Evolutionary conservation across 805 yeast species (phyloP), one percentile per base, ranked within the genome.

Genomic region (Teunomyces lycoperdinae): DNA sequence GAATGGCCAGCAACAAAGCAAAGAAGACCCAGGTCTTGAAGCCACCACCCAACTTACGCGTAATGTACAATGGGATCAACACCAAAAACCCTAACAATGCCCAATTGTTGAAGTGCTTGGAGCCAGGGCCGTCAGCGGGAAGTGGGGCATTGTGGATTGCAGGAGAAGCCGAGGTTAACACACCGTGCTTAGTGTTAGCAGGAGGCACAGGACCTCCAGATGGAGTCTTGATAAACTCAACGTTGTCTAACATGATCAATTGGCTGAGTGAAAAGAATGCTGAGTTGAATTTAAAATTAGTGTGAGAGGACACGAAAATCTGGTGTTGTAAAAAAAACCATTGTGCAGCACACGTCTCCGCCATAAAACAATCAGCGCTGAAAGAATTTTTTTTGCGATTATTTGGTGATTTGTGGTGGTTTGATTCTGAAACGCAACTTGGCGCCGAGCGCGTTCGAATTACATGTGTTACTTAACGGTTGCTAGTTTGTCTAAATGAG

Each of bases 111-210:
- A 90, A 89, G 58, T 83, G 80, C 63, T 80, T 83, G 29, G 90
- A 76, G 24, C 95, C 90, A 5, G 96, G 88, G 36, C 96, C 97
- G 63, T 89, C 97, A 4, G 96, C 96, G 26, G 96, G 91, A 52
- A 89, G 73, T 9, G 90, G 90, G 2, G 92, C 96, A 63, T 89
- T 89, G 61, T 85, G 81, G 63, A 89, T 89, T 6, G 91, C 74
- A 26, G 96, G 95, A 26, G 73, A 66, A 32, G 60, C 69, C 35
- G 75, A 65, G 49, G 76, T 71, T 51, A 57, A 50, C 24, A 73
- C 61, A 4, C 78, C 78, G 48, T 63, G 60, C 43, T 59, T 64
- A 45, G 57, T 62, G 42, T 61, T 54, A 11, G 69, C 67, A 30
- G 68, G 62, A 14, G 63, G 58, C 44, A 63, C 66, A 40, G 63